Evolutionary conservation across 179 eudicot genomes (phyloP).

Genomic region (Silene noctiflora): DNA sequence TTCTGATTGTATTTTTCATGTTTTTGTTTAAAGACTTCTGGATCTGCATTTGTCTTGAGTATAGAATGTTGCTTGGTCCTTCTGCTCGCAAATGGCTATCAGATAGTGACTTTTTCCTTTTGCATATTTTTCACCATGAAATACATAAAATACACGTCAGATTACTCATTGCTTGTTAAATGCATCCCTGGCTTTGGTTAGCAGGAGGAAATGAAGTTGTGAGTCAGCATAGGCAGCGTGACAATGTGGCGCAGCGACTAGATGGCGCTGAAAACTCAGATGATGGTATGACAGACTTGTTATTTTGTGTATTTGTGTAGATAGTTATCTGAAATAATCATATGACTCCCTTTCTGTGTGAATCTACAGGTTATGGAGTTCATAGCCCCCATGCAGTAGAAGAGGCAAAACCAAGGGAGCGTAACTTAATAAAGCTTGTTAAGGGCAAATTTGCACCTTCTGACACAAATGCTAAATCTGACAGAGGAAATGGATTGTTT

Average conservation of each 20-base stretch:
- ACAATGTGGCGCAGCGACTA: slow-evolving; percentile 23
- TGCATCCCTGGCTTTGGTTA: slow-evolving; percentile 16
- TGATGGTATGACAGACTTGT: slow-evolving; percentile 28
- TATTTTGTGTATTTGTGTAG: not conserved
- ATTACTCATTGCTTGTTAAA: not conserved
- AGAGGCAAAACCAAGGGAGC: slow-evolving; percentile 43
- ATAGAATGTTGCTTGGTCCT: too few species aligned
- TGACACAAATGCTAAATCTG: slow-evolving; percentile 32
- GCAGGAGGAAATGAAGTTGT: slow-evolving; percentile 55
- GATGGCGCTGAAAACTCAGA: slow-evolving; percentile 38
- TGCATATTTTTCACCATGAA: too few species aligned
- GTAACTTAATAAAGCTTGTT: slow-evolving; percentile 58
- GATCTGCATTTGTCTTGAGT: not conserved
- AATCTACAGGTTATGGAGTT: slow-evolving; percentile 45
- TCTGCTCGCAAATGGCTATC: too few species aligned
- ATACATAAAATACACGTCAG: not conserved
- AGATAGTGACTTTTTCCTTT: too few species aligned
- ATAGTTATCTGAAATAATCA: slow-evolving; percentile 1
- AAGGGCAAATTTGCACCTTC: slow-evolving; percentile 43
- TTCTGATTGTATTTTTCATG: not conserved
- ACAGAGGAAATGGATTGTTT: slow-evolving; percentile 42
- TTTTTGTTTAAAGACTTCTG: not conserved
- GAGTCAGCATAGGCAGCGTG: slow-evolving; percentile 39
- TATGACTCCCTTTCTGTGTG: slow-evolving; percentile 7
- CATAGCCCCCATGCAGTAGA: slow-evolving; percentile 34